A percentile compares a stretch with the other conserved stretches of the same genome.
Evolutionary conservation across 805 yeast genomes (phyloP).

Genomic region (Scheffersomyces amazonensis): DNA sequence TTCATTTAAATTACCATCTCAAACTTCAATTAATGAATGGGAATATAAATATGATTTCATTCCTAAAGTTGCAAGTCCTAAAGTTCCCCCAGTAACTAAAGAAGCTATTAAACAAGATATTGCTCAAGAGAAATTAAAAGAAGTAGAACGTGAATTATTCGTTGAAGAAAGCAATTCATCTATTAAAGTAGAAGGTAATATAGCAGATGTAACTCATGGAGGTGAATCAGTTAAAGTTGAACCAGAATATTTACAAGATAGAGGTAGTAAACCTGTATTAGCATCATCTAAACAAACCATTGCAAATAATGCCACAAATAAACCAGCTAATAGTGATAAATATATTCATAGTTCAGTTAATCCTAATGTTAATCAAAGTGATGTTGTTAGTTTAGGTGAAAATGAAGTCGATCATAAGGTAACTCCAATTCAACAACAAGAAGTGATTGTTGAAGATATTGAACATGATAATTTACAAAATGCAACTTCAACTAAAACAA

Average conservation of each 20-base stretch:
- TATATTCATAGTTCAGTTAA: conserved; percentile 40
- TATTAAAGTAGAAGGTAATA: conserved; percentile 43
- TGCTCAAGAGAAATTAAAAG: conserved; percentile 38
- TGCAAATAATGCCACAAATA: conserved; percentile 14
- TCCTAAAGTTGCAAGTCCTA: conserved; percentile 38
- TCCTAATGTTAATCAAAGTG: conserved; percentile 36
- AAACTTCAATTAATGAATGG: conserved; percentile 47
- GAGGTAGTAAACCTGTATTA: conserved; percentile 35
- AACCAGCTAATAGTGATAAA: conserved; percentile 36
- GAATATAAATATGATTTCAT: conserved; percentile 46
- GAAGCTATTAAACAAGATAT: conserved; percentile 50
- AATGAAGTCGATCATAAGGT: conserved; percentile 34
- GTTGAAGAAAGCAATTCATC: conserved; percentile 31
- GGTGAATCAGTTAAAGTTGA: conserved; percentile 38
- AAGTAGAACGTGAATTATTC: conserved; percentile 36
- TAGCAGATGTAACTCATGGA: conserved; percentile 39
- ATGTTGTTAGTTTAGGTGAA: conserved; percentile 34
- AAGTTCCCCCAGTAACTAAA: conserved; percentile 43
- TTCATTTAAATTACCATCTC: conserved; percentile 49
- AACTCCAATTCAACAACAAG: conserved; percentile 24
- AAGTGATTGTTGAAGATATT: conserved; percentile 34
- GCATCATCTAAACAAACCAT: conserved; percentile 11
- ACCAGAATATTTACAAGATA: conserved; percentile 38
- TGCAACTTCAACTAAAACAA: neutral
- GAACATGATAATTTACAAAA: conserved; percentile 31